Evolutionary conservation across 2,329 filamentous ascomycete genomes (phyloP), one percentile per base, ranked within the genome.

Genomic region (Paecilomyces variotii): DNA sequence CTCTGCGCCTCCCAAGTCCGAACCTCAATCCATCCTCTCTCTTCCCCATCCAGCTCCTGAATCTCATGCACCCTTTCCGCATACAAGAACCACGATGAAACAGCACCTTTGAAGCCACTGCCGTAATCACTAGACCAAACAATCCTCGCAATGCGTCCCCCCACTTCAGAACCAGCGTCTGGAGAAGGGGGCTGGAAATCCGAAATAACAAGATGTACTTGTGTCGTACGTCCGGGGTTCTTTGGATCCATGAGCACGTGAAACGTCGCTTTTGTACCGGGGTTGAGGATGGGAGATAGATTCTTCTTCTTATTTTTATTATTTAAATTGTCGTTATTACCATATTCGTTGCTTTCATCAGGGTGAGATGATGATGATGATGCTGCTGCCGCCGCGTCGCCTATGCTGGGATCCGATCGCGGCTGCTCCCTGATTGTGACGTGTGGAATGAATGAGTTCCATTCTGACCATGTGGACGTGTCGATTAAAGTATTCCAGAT

Each of bases 11-110:
- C 75, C 79, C 79, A 80, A 59, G 74, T 78, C 57, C 70, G 65
- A 62, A 74, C 65, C 65, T 64, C 51, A 45, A 11, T 26, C 30
- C 25, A 27, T 10, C 60, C 63, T 25, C 58, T 54, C 12, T 57
- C 56, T 2, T 27, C 60, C 5, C 55, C 68, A 34, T 70, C 70
- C 5, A 71, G 65, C 58, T 76, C 76, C 24, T 67, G 66, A 35
- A 81, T 68, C 68, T 80, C 79, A 61, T 80, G 78, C n/a, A 78
- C 75, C 10, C 78, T 67, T 63, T 81, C 77, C 30, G 75, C 72
- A 55, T 66, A 70, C 56, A 80, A 58, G 19, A 81, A 54, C n/a
- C 65, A 72, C 2, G 62, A 63, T 9, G 71, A 63, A 24, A 68
- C 62, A 57, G 70, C 66, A 63, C 61, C 73, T 57, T 58, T 71